These are phyloP conservation scores for Crithidia bombi DNA, from an alignment of 208 protist genomes.

Conservation along the genomic window DNA sequence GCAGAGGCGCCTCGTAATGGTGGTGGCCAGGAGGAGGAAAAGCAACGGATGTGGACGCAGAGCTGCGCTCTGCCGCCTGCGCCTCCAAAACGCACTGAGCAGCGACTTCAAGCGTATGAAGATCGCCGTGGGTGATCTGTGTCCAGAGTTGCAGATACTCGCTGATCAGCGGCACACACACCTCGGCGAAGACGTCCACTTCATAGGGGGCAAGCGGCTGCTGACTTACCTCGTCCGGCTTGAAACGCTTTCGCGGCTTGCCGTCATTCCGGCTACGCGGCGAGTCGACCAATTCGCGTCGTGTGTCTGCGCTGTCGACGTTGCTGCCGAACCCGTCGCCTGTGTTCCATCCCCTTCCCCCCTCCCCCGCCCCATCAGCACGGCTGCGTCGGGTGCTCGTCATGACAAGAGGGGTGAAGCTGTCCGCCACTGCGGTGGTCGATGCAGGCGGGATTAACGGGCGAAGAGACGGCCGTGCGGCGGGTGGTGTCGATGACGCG, in stretches of 20 bases:
- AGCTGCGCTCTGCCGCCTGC: not conserved
- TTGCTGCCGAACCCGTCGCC: conserved; percentile 4
- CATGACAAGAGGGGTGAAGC: conserved; percentile 16
- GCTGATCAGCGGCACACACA: conserved; percentile 21
- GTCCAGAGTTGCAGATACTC: conserved; percentile 29
- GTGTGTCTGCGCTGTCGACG: not conserved
- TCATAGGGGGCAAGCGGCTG: not conserved
- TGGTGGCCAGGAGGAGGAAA: too few species aligned
- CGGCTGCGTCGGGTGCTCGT: not conserved
- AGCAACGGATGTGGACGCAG: not conserved
- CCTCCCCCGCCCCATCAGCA: too few species aligned
- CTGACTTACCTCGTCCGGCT: not conserved
- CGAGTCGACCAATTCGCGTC: too few species aligned
- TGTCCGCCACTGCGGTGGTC: conserved; percentile 4
- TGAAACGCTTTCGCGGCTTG: not conserved
- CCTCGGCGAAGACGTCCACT: conserved; percentile 15
- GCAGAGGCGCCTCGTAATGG: not conserved
- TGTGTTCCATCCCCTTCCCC: not conserved
- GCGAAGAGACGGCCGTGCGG: not conserved
- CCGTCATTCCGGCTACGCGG: too few species aligned
- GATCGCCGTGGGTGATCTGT: conserved; percentile 27
- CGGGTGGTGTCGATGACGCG: too few species aligned
- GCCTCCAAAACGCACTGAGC: conserved; percentile 8
- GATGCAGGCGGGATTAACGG: not conserved
- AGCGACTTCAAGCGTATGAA: not conserved